These are phyloP conservation scores for Phytophthora foliorum DNA, from an alignment of 352 stramenopile genomes.

Conservation along the genomic window DNA sequence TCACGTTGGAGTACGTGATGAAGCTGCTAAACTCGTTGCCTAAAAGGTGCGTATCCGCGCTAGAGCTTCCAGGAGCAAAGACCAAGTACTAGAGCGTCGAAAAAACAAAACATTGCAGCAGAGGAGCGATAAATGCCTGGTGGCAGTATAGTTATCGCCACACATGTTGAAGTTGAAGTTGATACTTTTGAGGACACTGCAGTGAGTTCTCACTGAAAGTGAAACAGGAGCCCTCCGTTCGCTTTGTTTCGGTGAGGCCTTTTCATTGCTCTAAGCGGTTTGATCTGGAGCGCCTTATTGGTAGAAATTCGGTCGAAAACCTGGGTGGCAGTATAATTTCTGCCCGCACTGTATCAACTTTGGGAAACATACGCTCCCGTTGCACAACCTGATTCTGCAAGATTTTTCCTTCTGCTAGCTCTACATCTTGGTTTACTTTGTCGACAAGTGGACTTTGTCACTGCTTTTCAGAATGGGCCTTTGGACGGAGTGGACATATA, in stretches of 20 bases:
- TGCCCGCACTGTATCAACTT: no score
- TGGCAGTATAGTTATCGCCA: background rate
- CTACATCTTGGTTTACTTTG: background rate
- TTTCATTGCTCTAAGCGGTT: no score
- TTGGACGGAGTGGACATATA: background rate
- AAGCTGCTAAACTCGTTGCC: conserved; percentile 22
- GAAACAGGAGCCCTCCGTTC: no score
- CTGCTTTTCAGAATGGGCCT: background rate
- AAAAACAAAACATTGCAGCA: no score
- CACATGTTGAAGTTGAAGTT: background rate
- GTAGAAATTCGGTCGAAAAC: no score
- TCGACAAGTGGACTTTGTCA: background rate
- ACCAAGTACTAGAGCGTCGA: conserved; percentile 26
- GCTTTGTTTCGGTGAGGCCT: no score
- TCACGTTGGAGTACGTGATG: background rate
- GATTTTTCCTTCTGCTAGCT: background rate
- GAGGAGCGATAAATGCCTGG: no score
- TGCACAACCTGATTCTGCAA: background rate
- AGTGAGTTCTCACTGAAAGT: no score
- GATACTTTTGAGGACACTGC: background rate
- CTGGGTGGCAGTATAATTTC: no score
- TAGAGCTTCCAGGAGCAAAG: conserved; percentile 25
- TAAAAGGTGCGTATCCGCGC: conserved; percentile 17
- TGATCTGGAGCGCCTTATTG: no score
- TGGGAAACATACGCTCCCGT: background rate